phyloP scores from a whole-genome alignment of 768 basidiomycete genomes.

The Russula sp. region DNA sequence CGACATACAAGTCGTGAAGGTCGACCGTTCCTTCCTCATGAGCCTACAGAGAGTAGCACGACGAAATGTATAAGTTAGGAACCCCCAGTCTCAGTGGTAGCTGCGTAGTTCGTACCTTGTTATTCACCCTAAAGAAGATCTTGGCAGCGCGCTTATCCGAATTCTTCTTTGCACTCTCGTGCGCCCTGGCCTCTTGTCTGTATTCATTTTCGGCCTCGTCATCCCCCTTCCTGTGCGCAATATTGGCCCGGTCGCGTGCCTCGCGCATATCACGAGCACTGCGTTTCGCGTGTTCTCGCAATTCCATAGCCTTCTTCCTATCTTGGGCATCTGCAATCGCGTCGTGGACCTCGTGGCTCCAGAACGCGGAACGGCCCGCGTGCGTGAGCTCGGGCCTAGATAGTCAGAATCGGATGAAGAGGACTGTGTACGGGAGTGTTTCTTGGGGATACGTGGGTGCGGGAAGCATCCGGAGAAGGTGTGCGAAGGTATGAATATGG shows the following conservation, averaged over 20 bases:
- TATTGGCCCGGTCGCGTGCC: constrained; percentile 3
- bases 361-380: neutral
- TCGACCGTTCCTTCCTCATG: constrained; percentile 10
- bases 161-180: neutral
- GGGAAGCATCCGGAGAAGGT: neutral
- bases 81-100: too few species aligned
- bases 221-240: neutral
- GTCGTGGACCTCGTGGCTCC: neutral
- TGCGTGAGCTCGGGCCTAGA: neutral
- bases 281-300: constrained; percentile 9
- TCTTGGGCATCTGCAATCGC: neutral
- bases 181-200: neutral
- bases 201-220: neutral
- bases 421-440: neutral
- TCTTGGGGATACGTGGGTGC: neutral
- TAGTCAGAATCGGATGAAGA: neutral
- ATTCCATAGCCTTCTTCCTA: neutral
- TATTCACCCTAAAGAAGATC: constrained; percentile 14
- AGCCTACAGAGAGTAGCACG: neutral
- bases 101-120: constrained; percentile 26
- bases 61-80: neutral
- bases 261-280: neutral
- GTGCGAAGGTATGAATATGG: neutral
- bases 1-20: constrained; percentile 18
- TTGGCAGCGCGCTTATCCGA: constrained; percentile 8